Evolutionary conservation across 352 stramenopile species (phyloP), one percentile per base, ranked within the genome.

Genomic region (Phytophthora colocasiae): DNA sequence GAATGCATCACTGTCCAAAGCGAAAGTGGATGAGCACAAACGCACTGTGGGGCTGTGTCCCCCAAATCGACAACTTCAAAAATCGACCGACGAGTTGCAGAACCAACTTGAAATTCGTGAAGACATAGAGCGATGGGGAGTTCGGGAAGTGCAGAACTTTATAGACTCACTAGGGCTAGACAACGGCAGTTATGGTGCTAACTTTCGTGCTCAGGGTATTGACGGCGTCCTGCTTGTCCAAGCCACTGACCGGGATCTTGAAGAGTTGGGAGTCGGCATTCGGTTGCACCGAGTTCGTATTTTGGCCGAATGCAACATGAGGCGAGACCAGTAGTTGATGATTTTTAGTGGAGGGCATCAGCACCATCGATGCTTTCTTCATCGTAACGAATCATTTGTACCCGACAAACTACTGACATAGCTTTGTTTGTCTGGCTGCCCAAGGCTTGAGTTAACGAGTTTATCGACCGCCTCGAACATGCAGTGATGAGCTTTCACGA

Each of bases 281-380:
- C 82, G 85, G 12, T 54, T 95, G 52, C 87, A 95, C 38, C 87
- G 87, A 24, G 55, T 93, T 48, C 85, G 85, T 50, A 91, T 95
- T 51, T 57, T 95, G 24, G 41, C 41, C 11, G 64, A 69, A 34
- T 64, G 58, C 39, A 69, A 39, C 27, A 65, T 63, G 17, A 31
- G 36, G 34, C 38, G 26, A 49, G 14, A n/a, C 4, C n/a, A 47
- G 40, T 47, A 47, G 5, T 15, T 47, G 8, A 29, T 26, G 40
- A 14, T 36, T 36, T 36, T 4, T 31, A 31, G 27, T 31, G 27
- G 6, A 31, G 27, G 27, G 6, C 27, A 31, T 22, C 22, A 22
- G 22, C 22, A 22, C 22, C 22, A 22, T 22, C 22, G 22, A 22
- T 2, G 22, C 22, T 22, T 22, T 22, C 22, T 22, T 22, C 22